phyloP scores from a whole-genome alignment of 129 eudicot genomes.

The Saussurea involucrata region DNA sequence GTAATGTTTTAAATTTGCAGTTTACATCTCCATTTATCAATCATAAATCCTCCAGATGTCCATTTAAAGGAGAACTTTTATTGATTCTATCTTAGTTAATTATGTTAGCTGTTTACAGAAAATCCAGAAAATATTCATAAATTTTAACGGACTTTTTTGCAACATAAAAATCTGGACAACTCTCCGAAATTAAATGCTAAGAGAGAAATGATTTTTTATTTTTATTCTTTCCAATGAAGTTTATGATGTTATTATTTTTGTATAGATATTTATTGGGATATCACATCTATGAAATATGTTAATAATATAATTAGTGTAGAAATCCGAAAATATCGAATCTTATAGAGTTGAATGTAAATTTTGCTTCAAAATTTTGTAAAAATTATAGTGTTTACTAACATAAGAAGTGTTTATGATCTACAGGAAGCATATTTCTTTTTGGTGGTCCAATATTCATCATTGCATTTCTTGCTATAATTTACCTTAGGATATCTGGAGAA shows the following conservation, averaged over 20 bases:
- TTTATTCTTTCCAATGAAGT: background rate
- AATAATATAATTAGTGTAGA: background rate
- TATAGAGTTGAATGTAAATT: background rate
- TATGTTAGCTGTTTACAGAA: background rate
- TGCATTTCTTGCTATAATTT: conserved; percentile 55
- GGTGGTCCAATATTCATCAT: conserved; percentile 69
- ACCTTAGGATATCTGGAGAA: conserved; percentile 54
- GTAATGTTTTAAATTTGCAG: background rate
- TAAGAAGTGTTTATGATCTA: conserved; percentile 5
- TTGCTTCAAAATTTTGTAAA: background rate
- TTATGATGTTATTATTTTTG: background rate
- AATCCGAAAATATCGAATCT: too few relatives aligned
- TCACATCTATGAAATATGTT: too few relatives aligned
- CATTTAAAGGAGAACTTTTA: background rate
- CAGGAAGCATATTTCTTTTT: conserved; percentile 63
- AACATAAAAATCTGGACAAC: background rate
- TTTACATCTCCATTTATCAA: background rate
- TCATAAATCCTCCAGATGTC: background rate
- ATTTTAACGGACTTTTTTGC: background rate
- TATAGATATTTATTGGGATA: too few relatives aligned
- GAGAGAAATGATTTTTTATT: too few relatives aligned
- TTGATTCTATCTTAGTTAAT: background rate
- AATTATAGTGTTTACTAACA: background rate
- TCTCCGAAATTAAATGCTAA: too few relatives aligned
- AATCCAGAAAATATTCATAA: background rate